These are phyloP conservation scores for Lactarius pseudohatsudake DNA, from an alignment of 768 basidiomycete species.

Conservation along the genomic window DNA sequence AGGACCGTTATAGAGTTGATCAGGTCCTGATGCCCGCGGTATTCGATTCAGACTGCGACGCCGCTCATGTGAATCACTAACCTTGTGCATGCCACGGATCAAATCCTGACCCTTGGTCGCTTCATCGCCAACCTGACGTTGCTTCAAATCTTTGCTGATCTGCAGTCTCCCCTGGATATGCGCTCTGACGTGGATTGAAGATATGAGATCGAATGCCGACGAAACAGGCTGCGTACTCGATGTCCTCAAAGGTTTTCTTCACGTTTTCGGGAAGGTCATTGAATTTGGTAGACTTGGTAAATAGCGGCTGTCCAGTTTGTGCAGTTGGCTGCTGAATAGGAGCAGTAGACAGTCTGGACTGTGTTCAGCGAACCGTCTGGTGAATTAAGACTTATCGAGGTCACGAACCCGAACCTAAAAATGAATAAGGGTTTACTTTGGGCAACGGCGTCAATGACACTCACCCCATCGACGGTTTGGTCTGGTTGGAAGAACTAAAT, in stretches of 20 bases:
- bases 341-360: slow-evolving; percentile 15
- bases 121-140: slow-evolving; percentile 73
- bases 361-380: slow-evolving; percentile 14
- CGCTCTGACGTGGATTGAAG: slow-evolving; percentile 42
- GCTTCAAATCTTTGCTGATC: slow-evolving; percentile 76
- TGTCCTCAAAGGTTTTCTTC: slow-evolving; percentile 60
- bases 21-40: slow-evolving; percentile 52
- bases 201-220: slow-evolving; percentile 17
- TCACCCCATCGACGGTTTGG: slow-evolving; percentile 12
- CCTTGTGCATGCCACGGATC: slow-evolving; percentile 67
- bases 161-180: slow-evolving; percentile 77
- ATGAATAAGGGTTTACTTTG: neutral
- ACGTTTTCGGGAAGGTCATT: slow-evolving; percentile 76
- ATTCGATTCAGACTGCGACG: neutral
- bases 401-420: slow-evolving; percentile 24
- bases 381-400: neutral
- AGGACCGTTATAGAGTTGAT: slow-evolving; percentile 60
- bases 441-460: neutral
- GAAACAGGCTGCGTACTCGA: slow-evolving; percentile 55
- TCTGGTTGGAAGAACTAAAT: slow-evolving; percentile 38
- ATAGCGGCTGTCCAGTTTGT: slow-evolving; percentile 38
- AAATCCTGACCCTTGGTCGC: slow-evolving; percentile 70
- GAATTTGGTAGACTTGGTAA: slow-evolving; percentile 67
- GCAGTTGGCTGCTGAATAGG: slow-evolving; percentile 20
- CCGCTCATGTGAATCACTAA: slow-evolving; percentile 31